phyloP scores from a whole-genome alignment of 1,284 basidiomycete genomes.

The Marasmius oreades region DNA sequence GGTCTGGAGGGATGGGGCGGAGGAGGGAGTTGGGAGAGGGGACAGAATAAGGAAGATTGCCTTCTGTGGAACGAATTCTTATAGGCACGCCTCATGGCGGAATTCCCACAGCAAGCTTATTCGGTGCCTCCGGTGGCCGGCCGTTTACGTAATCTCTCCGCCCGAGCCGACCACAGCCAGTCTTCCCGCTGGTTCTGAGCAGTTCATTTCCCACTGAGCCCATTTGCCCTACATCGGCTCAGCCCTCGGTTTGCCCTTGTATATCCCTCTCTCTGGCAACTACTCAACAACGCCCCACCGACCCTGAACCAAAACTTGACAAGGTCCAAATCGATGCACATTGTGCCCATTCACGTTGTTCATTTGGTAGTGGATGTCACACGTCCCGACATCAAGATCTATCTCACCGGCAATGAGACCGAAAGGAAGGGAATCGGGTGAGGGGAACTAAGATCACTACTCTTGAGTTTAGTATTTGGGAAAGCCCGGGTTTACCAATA shows the following conservation, averaged over 20 bases:
- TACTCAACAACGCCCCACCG: conserved; percentile 17
- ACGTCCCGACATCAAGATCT: neutral
- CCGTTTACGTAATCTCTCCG: too few relatives aligned
- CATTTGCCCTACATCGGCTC: neutral
- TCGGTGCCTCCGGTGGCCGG: neutral
- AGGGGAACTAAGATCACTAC: neutral
- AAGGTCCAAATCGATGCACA: neutral
- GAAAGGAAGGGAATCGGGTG: neutral
- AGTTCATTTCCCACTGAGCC: neutral
- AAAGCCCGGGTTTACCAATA: neutral
- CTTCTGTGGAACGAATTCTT: conserved; percentile 17
- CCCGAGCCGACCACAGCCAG: neutral
- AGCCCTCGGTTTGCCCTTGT: neutral
- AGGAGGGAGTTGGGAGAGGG: conserved; percentile 17
- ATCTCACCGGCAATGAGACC: too few relatives aligned
- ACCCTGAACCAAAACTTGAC: neutral
- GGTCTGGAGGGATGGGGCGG: conserved; percentile 24
- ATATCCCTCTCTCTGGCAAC: neutral
- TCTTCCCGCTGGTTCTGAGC: neutral
- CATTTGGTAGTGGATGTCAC: conserved; percentile 21
- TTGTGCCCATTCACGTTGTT: neutral
- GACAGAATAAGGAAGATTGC: conserved; percentile 26
- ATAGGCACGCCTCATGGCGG: conserved; percentile 5
- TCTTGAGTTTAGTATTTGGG: neutral
- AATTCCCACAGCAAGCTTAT: neutral